A percentile compares a stretch with the other conserved stretches of the same genome.
Evolutionary conservation across 768 basidiomycete species (phyloP).

Genomic region (Lactifluus subvellereus): DNA sequence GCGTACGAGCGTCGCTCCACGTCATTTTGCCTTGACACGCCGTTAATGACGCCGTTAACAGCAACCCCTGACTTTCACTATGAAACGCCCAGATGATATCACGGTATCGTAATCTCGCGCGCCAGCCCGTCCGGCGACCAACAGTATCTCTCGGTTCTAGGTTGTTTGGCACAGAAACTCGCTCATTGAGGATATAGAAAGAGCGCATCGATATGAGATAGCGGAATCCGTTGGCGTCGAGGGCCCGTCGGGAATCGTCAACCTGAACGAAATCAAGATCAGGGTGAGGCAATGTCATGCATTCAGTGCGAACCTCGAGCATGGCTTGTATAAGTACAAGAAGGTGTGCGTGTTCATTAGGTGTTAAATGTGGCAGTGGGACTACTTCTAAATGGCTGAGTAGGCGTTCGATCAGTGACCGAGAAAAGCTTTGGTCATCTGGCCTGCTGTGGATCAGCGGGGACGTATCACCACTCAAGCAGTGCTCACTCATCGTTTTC

Average conservation of each 20-base stretch:
- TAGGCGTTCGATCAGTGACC: slow-evolving; percentile 52
- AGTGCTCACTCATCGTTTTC: slow-evolving; percentile 42
- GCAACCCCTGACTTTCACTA: slow-evolving; percentile 86
- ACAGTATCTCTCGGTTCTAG: slow-evolving; percentile 40
- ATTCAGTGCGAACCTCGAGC: slow-evolving; percentile 54
- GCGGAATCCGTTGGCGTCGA: slow-evolving; percentile 88
- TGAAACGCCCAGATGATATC: slow-evolving; percentile 98
- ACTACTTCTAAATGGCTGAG: slow-evolving; percentile 57
- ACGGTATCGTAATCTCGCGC: slow-evolving; percentile 81
- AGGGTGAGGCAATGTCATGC: slow-evolving; percentile 3
- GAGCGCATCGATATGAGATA: slow-evolving; percentile 91
- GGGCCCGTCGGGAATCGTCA: slow-evolving; percentile 82
- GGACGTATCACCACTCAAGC: not conserved
- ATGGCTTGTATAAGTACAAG: slow-evolving; percentile 82
- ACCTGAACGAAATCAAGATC: slow-evolving; percentile 43
- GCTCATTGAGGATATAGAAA: slow-evolving; percentile 77
- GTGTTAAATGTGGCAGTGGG: slow-evolving; percentile 64
- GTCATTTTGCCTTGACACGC: slow-evolving; percentile 82
- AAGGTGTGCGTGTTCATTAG: slow-evolving; percentile 79
- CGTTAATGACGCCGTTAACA: slow-evolving; percentile 61
- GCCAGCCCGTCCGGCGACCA: slow-evolving; percentile 46
- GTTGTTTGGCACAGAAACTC: slow-evolving; percentile 46
- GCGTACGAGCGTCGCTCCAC: slow-evolving; percentile 82
- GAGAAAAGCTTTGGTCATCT: slow-evolving; percentile 56
- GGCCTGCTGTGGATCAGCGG: slow-evolving; percentile 28